phyloP scores from a whole-genome alignment of 352 stramenopile genomes.

The Pythium brassicae region DNA sequence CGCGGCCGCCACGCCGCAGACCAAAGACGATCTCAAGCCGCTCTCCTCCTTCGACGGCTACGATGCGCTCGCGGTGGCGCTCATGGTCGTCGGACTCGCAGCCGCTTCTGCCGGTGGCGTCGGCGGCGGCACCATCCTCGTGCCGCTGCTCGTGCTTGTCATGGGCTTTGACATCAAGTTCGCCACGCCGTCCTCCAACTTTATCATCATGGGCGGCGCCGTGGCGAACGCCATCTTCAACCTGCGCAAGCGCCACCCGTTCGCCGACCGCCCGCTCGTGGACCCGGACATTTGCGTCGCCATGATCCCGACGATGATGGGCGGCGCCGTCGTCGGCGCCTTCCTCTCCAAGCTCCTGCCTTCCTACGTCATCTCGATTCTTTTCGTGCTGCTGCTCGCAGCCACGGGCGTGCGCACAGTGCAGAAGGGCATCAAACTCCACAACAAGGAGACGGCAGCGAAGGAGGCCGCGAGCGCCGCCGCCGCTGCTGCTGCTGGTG shows the following conservation, averaged over 20 bases:
- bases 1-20: slow-evolving; percentile 7
- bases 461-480: slow-evolving; percentile 16
- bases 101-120: slow-evolving; percentile 43
- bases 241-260: slow-evolving; percentile 53
- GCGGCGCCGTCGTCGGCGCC: slow-evolving; percentile 45
- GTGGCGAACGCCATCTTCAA: slow-evolving; percentile 65
- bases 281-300: slow-evolving; percentile 47
- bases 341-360: slow-evolving; percentile 57
- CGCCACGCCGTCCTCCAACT: slow-evolving; percentile 52
- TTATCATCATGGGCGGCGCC: slow-evolving; percentile 60
- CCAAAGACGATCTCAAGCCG: slow-evolving; percentile 14
- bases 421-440: slow-evolving; percentile 29
- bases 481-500: not conserved
- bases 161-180: slow-evolving; percentile 71
- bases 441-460: slow-evolving; percentile 30
- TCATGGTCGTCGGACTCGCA: slow-evolving; percentile 46
- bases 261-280: slow-evolving; percentile 49
- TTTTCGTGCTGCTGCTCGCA: slow-evolving; percentile 46
- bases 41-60: slow-evolving; percentile 39
- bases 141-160: slow-evolving; percentile 53
- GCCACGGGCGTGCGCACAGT: slow-evolving; percentile 28
- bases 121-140: slow-evolving; percentile 45
- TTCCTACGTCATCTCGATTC: slow-evolving; percentile 51
- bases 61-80: slow-evolving; percentile 35
- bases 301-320: slow-evolving; percentile 66